phyloP scores from a whole-genome alignment of 2,329 filamentous ascomycete genomes.

The Camptophora hylomeconis region DNA sequence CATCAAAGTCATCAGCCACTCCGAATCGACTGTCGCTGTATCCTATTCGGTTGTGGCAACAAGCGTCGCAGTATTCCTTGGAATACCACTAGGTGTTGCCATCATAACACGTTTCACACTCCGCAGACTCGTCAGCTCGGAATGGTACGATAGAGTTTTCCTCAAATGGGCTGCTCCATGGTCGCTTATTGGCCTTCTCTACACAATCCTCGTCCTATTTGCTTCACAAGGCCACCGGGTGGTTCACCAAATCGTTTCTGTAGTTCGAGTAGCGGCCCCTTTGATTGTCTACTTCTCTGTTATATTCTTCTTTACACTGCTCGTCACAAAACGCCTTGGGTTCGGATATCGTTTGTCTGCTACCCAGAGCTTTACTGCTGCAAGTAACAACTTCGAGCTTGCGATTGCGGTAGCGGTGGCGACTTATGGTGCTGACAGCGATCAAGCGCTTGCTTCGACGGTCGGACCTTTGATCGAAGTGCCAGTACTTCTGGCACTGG shows the following conservation, averaged over 20 bases:
- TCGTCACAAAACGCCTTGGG: slow-evolving; percentile 46
- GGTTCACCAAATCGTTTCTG: slow-evolving; percentile 69
- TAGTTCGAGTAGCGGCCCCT: slow-evolving; percentile 68
- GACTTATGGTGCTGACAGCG: slow-evolving; percentile 61
- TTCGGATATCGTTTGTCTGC: slow-evolving; percentile 58
- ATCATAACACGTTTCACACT: slow-evolving; percentile 57
- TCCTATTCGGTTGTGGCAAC: slow-evolving; percentile 57
- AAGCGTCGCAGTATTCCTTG: slow-evolving; percentile 72
- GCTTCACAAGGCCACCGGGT: slow-evolving; percentile 66
- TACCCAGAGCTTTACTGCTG: slow-evolving; percentile 77
- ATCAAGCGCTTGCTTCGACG: slow-evolving; percentile 67
- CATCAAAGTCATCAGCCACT: slow-evolving; percentile 52
- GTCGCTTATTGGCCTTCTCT: slow-evolving; percentile 70
- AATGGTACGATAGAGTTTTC: slow-evolving; percentile 57
- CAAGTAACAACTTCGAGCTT: slow-evolving; percentile 85
- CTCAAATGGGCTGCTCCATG: slow-evolving; percentile 56
- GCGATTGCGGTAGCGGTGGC: slow-evolving; percentile 78
- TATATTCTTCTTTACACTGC: slow-evolving; percentile 59
- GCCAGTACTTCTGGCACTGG: slow-evolving; percentile 62
- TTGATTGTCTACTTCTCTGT: slow-evolving; percentile 67
- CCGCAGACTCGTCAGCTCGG: slow-evolving; percentile 40
- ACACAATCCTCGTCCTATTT: slow-evolving; percentile 77
- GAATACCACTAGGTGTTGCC: slow-evolving; percentile 68
- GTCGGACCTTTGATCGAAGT: slow-evolving; percentile 80
- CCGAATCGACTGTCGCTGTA: slow-evolving; percentile 23